Evolutionary conservation across 2,329 filamentous ascomycete species (phyloP), one percentile per base, ranked within the genome.

Genomic region (Thelonectria rubi): DNA sequence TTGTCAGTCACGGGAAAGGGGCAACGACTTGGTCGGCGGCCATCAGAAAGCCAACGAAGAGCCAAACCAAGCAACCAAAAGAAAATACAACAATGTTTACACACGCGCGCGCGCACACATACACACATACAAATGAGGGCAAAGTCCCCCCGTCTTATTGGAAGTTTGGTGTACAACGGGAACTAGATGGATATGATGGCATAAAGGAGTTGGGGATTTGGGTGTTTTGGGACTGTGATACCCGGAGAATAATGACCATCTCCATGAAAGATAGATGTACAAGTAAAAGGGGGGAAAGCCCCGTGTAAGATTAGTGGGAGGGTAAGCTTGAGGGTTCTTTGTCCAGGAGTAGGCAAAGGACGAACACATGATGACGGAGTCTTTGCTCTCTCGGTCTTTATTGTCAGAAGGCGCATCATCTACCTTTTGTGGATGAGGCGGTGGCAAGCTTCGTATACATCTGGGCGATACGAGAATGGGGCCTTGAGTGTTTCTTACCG

Each of bases 21-120:
- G 39, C 37, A 56, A 47, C 47, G 48, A 52, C 45, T 40, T 56
- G 40, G 26, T 26, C 48, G 18, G 34, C 37, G 14, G 20, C 46
- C 53, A 45, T 56, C 42, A 40, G 48, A 49, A 37, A 43, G 58
- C 53, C 58, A 52, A 49, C 42, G 53, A 52, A 47, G 24, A 45
- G 58, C 42, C 58, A 53, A 21, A 47, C 9, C 32, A 57, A 52
- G 21, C 43, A 48, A 47, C 20, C 43, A 48, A 56, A 61, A 61
- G 53, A 53, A 55, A 61, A 61, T 61, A 61, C 58, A 61, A 61
- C 58, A 48, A 21, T 56, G 40, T 61, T 56, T 55, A 46, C 52
- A 52, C 42, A 51, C 37, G 26, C 26, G 49, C n/a, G 42, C n/a
- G 39, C 39, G 30, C 24, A 20, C 24, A 45, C 42, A 24, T 12